Percentiles rank a stretch among this genome's conserved stretches.
phyloP scores from a whole-genome alignment of 225 moss, liverwort and hornwort species.

The Takakia lepidozioides region DNA sequence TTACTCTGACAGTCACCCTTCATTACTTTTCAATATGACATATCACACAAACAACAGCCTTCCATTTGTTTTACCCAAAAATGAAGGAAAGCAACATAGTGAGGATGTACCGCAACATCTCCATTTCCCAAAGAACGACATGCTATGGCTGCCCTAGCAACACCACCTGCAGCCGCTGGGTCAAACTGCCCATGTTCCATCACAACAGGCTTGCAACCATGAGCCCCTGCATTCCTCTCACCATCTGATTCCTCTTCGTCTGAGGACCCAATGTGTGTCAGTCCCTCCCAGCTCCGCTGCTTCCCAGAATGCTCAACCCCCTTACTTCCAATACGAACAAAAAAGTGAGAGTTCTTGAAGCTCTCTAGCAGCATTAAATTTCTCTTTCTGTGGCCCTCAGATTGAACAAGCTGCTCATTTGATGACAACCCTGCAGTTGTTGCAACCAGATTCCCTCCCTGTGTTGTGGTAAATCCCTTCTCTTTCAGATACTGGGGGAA shows the following conservation, averaged over 20 bases:
- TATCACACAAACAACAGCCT: too few relatives aligned
- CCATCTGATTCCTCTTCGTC: conserved; percentile 42
- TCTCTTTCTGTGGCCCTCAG: conserved; percentile 54
- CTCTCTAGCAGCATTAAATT: conserved; percentile 59
- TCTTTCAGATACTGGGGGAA: too few relatives aligned
- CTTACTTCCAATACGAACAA: conserved; percentile 48
- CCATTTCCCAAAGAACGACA: conserved; percentile 83
- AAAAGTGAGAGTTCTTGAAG: conserved; percentile 84
- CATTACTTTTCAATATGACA: too few relatives aligned
- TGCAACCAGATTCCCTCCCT: conserved; percentile 55
- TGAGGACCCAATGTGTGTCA: too few relatives aligned
- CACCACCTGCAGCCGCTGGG: conserved; percentile 73
- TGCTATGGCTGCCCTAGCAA: conserved; percentile 74
- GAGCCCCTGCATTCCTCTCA: conserved; percentile 18
- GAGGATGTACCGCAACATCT: conserved; percentile 79
- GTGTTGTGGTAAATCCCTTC: conserved; percentile 53
- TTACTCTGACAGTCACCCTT: too few relatives aligned
- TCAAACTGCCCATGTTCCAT: conserved; percentile 78
- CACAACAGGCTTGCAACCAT: conserved; percentile 67
- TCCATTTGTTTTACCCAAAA: too few relatives aligned
- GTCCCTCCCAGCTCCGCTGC: too few relatives aligned
- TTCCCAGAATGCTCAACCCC: too few relatives aligned
- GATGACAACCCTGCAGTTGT: conserved; percentile 34
- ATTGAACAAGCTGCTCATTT: conserved; percentile 13
- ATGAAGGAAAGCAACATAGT: too few relatives aligned